Evolutionary conservation across 164 flowering plant species (phyloP), one percentile per base, ranked within the genome.

Genomic region (Hamamelis virginiana): DNA sequence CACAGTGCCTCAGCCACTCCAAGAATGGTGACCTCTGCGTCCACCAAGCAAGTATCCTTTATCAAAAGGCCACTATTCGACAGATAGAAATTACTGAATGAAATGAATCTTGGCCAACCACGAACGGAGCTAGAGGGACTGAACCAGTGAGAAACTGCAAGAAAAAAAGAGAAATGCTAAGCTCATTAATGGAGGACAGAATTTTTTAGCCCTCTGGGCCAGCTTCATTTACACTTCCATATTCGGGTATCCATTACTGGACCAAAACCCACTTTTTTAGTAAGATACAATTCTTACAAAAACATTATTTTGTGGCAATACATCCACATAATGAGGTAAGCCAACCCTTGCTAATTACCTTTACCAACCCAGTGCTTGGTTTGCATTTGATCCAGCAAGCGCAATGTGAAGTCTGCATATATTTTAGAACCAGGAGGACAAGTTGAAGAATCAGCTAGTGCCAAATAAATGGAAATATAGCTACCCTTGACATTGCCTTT

Each of bases 61-160:
- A 69, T 64, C 70, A 84, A 53, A 59, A 45, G 69, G 19, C 81
- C 79, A 3, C 9, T 44, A 16, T 44, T 64, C 19, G 68, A 10
- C 26, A 27, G 48, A 62, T 44, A 26, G 51, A 82, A 73, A 52
- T 71, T 33, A 46, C 28, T 62, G 1, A 64, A 71, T 13, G 80
- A 14, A 14, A 75, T 48, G 61, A 73, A 84, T 72, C 74, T 78
- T 58, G 73, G 28, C 78, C 83, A 79, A 13, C 90, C 86, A 23
- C 41, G 57, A 6, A 59, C 64, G 1, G 33, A 27, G 26, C 56
- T 72, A 14, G 78, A 67, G 16, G 75, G 68, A 53, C 78, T 75
- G 69, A 85, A 85, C 89, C 89, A 85, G 44, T 45, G 59, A 51
- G 16, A 77, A 50, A 51, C 89, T 83, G 85, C 75, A 77, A 52